These are phyloP conservation scores for Myriosclerotinia scirpicola DNA, from an alignment of 2,329 filamentous ascomycete genomes.

Conservation along the genomic window DNA sequence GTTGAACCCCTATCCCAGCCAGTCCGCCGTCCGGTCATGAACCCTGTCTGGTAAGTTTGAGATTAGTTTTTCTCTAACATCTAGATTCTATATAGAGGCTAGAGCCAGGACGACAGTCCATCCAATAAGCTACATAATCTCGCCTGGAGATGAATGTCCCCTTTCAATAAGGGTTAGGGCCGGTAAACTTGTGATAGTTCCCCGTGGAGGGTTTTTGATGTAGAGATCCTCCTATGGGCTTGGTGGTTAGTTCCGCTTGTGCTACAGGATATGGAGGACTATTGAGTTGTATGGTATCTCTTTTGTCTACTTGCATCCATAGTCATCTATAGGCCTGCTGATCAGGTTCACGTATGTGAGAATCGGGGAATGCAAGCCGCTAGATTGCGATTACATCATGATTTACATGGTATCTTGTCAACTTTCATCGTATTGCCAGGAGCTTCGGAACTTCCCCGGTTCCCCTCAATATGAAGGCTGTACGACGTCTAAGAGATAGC, in stretches of 20 bases:
- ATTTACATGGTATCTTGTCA: neutral
- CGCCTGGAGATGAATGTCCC: no score
- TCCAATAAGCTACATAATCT: no score
- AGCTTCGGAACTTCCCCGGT: neutral
- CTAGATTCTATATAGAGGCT: no score
- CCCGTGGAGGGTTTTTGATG: no score
- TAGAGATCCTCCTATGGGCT: no score
- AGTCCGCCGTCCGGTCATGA: no score
- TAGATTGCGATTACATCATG: neutral
- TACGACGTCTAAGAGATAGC: no score
- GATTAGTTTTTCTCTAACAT: no score
- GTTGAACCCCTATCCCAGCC: no score
- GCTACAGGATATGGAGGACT: neutral
- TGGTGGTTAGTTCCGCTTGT: neutral
- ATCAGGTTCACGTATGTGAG: neutral
- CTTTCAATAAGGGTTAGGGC: no score
- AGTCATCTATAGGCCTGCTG: neutral
- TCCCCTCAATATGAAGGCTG: neutral
- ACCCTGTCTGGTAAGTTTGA: no score
- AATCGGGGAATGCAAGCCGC: neutral
- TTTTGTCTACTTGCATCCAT: neutral
- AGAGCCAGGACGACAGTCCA: no score
- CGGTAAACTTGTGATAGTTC: neutral
- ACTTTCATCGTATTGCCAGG: neutral
- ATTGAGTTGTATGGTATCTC: neutral